These are phyloP conservation scores for Brasenia schreberi DNA, from an alignment of 164 flowering plant genomes.

Conservation along the genomic window DNA sequence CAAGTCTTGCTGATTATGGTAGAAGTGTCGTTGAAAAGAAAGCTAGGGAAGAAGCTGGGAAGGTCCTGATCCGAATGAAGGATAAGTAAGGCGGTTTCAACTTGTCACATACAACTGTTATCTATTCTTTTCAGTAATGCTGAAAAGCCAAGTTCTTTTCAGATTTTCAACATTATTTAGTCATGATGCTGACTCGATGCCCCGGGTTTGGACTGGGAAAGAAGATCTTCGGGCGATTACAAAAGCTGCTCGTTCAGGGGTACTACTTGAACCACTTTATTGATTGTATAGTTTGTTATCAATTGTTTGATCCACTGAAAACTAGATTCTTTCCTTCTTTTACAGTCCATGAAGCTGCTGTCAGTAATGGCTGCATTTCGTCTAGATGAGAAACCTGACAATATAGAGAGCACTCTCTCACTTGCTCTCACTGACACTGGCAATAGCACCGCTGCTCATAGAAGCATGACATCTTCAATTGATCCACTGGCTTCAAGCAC, in stretches of 20 bases:
- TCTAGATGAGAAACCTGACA: constrained; percentile 56
- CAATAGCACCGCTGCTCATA: constrained; percentile 20
- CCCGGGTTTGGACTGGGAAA: constrained; percentile 93
- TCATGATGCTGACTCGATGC: constrained; percentile 95
- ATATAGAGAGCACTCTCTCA: constrained; percentile 53
- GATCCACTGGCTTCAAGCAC: constrained; percentile 97
- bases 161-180: constrained; percentile 84
- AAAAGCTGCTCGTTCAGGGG: constrained; percentile 83
- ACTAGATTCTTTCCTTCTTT: not conserved
- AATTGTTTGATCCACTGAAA: not conserved
- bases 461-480: constrained; percentile 28
- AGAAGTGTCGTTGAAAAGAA: constrained; percentile 70
- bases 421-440: constrained; percentile 50
- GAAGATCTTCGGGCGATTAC: constrained; percentile 91
- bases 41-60: constrained; percentile 88
- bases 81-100: constrained; percentile 43
- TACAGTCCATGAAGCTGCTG: constrained; percentile 86
- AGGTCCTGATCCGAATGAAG: constrained; percentile 83
- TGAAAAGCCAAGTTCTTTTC: constrained; percentile 11
- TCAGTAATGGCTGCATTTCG: constrained; percentile 87
- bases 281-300: not conserved
- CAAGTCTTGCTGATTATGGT: constrained; percentile 45
- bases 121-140: not conserved
- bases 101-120: not conserved
- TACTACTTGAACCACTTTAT: constrained; percentile 12